Conservation (phyloP, 139 green algal species). For the Chlorella sorokiniana region DNA sequence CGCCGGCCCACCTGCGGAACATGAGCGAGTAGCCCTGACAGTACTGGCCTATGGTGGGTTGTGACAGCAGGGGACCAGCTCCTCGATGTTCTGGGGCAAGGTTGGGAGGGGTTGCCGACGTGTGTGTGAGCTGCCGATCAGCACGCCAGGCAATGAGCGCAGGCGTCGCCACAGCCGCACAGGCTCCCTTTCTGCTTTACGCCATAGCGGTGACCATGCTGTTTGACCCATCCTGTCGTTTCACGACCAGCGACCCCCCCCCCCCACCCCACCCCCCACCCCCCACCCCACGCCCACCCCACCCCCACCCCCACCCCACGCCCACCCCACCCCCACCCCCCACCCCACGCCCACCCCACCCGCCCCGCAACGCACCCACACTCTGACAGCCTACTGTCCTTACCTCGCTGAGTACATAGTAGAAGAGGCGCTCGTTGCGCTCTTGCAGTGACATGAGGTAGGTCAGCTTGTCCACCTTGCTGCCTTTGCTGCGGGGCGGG, state of each 20-base stretch:
- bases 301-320: too few relatives aligned
- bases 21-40: slow-evolving; percentile 73
- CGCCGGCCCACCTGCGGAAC: slow-evolving; percentile 49
- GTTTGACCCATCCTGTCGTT: too few relatives aligned
- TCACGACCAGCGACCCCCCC: too few relatives aligned
- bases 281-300: too few relatives aligned
- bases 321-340: too few relatives aligned
- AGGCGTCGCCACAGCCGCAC: too few relatives aligned
- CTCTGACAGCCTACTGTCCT: not conserved
- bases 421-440: slow-evolving; percentile 91
- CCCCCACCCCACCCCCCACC: too few relatives aligned
- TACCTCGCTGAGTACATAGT: slow-evolving; percentile 71
- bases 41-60: slow-evolving; percentile 69
- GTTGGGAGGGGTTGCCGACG: too few relatives aligned
- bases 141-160: too few relatives aligned
- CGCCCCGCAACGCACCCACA: not conserved
- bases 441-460: slow-evolving; percentile 78
- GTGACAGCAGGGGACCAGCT: slow-evolving; percentile 81
- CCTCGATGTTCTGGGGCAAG: slow-evolving; percentile 74
- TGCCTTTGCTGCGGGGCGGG: slow-evolving; percentile 54
- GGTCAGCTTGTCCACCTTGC: slow-evolving; percentile 73
- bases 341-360: not conserved
- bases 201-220: too few relatives aligned
- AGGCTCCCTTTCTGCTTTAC: too few relatives aligned
- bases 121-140: not conserved